phyloP scores from a whole-genome alignment of 192 early-diverging fungal genomes.

The Backusella morwellensis region DNA sequence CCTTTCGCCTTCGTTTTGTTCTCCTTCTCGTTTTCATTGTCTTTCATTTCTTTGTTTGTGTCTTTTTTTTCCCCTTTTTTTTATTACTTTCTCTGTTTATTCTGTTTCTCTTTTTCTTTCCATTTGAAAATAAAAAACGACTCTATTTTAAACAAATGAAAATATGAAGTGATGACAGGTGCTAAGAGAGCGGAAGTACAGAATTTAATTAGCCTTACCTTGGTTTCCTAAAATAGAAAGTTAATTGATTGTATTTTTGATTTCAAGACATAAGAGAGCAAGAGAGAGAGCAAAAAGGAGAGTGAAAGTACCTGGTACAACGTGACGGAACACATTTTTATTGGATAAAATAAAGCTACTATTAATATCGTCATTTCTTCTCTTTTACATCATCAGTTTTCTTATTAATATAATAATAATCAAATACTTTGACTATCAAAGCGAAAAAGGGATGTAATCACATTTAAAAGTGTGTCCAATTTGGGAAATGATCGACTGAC shows the following conservation, averaged over 20 bases:
- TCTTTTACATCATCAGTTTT: not conserved
- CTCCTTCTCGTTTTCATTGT: not conserved
- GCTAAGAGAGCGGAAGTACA: conserved; percentile 1
- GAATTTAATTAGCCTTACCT: not conserved
- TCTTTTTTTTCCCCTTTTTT: not conserved
- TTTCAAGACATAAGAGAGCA: not conserved
- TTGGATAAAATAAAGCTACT: not conserved
- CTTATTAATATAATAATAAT: not conserved
- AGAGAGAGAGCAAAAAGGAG: not conserved
- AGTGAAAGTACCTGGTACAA: not conserved
- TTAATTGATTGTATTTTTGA: not conserved
- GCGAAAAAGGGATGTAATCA: not conserved
- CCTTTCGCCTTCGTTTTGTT: not conserved
- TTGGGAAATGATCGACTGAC: not conserved
- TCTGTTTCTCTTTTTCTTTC: not conserved
- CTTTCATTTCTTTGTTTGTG: not conserved
- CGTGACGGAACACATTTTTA: not conserved
- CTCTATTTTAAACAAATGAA: conserved; percentile 3
- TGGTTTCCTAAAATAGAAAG: not conserved
- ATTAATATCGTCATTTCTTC: not conserved
- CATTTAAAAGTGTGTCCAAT: not conserved
- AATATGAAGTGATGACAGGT: not conserved
- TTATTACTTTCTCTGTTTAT: not conserved
- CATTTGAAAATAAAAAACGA: not conserved
- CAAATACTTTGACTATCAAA: not conserved